Evolutionary conservation across 768 basidiomycete species (phyloP).

Genomic region (Polyporus arcularius): DNA sequence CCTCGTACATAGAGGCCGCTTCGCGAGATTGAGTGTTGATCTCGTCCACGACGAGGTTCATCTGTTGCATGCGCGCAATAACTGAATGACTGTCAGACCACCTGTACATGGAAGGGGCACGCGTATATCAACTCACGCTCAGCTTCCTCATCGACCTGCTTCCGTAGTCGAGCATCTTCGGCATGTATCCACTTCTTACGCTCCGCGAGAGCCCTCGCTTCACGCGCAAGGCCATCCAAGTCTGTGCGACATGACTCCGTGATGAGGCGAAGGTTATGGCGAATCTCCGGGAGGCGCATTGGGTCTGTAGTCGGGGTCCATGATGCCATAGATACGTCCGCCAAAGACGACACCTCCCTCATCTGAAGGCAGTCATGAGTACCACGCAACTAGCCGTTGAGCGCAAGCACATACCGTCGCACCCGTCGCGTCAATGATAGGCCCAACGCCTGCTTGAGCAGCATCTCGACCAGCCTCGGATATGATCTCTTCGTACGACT

Average conservation of each 20-base stretch:
- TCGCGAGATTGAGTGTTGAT: slow-evolving; percentile 69
- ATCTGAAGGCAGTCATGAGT: slow-evolving; percentile 45
- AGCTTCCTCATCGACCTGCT: slow-evolving; percentile 75
- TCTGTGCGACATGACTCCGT: slow-evolving; percentile 80
- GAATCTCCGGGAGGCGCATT: slow-evolving; percentile 92
- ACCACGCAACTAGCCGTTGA: slow-evolving; percentile 7
- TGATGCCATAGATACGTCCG: slow-evolving; percentile 70
- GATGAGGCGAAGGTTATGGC: slow-evolving; percentile 91
- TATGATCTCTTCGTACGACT: slow-evolving; percentile 95
- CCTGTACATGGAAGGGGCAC: not conserved
- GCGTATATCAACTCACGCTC: slow-evolving; percentile 51
- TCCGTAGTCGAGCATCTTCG: slow-evolving; percentile 72
- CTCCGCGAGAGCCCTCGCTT: slow-evolving; percentile 83
- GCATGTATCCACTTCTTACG: slow-evolving; percentile 68
- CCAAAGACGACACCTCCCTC: slow-evolving; percentile 84
- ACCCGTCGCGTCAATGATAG: slow-evolving; percentile 94
- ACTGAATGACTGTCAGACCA: slow-evolving; percentile 45
- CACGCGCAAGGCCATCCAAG: slow-evolving; percentile 85
- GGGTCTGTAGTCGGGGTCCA: slow-evolving; percentile 90
- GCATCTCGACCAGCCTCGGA: slow-evolving; percentile 76
- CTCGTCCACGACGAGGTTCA: slow-evolving; percentile 74
- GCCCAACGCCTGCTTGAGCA: slow-evolving; percentile 61
- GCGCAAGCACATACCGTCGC: slow-evolving; percentile 65
- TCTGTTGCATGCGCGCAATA: slow-evolving; percentile 73
- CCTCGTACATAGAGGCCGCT: slow-evolving; percentile 64